phyloP scores from a whole-genome alignment of 148 eudicot genomes.

The Rhododendron ferrugineum region DNA sequence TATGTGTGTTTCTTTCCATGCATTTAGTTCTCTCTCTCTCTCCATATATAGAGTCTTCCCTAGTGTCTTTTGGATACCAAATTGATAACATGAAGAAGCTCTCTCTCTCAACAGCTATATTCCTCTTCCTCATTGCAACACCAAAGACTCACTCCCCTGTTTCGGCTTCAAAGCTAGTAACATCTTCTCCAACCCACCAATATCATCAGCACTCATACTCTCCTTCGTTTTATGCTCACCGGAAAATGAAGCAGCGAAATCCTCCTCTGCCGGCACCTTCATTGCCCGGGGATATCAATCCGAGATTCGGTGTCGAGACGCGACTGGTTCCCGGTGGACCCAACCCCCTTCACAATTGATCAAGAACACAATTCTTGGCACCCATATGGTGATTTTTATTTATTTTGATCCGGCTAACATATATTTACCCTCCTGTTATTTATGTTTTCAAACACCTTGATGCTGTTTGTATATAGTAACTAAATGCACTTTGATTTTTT shows the following conservation, averaged over 20 bases:
- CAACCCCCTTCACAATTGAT: conserved; percentile 7
- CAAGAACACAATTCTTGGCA: neutral
- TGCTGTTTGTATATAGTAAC: neutral
- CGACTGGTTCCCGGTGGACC: conserved; percentile 7
- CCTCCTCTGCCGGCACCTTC: neutral
- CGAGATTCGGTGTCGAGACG: neutral
- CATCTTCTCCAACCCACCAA: neutral
- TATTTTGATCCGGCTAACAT: neutral
- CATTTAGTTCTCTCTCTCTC: neutral
- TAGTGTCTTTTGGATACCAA: neutral
- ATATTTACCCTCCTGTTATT: neutral
- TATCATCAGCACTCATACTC: neutral
- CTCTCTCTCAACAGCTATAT: conserved; percentile 3
- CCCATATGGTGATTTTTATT: neutral
- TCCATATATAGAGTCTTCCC: neutral
- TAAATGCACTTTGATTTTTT: neutral
- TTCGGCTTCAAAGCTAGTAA: neutral
- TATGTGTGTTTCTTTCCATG: neutral
- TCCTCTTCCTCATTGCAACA: conserved; percentile 9
- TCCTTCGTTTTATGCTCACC: neutral
- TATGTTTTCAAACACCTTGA: neutral
- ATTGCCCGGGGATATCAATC: neutral
- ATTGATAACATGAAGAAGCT: neutral
- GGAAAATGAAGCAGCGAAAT: neutral
- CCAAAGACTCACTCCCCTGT: neutral